Evolutionary conservation across 2,329 filamentous ascomycete genomes (phyloP).

Genomic region (Fusarium nygamai): DNA sequence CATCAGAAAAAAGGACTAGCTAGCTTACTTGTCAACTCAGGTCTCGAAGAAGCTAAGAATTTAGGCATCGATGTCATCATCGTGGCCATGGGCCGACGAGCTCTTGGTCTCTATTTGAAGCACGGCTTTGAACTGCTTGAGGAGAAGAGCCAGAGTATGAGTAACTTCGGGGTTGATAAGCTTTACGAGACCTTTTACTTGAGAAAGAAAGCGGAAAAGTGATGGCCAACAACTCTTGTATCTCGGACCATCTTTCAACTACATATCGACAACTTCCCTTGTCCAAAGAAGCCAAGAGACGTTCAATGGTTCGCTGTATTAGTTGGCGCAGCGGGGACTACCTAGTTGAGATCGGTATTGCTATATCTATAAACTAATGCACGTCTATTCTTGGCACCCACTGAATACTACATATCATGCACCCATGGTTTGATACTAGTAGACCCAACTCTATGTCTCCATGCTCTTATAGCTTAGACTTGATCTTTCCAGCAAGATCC

Average conservation of each 20-base stretch:
- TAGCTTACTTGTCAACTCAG: slow-evolving; percentile 36
- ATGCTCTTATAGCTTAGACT: slow-evolving; percentile 1
- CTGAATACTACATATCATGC: neutral
- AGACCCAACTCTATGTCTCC: too few relatives aligned
- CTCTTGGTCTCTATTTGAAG: slow-evolving; percentile 29
- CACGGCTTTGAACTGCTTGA: slow-evolving; percentile 29
- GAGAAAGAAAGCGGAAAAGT: neutral
- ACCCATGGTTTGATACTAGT: neutral
- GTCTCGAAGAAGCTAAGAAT: slow-evolving; percentile 26
- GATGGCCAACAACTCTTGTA: neutral
- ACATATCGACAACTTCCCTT: neutral
- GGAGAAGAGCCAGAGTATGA: slow-evolving; percentile 4
- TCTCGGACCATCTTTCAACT: neutral
- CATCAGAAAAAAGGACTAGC: slow-evolving; percentile 35
- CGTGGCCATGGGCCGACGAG: slow-evolving; percentile 30
- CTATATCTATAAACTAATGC: neutral
- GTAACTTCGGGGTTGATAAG: neutral
- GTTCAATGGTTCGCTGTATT: neutral
- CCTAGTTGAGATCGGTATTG: neutral
- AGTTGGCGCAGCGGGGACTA: neutral
- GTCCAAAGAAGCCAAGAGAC: neutral
- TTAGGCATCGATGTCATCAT: slow-evolving; percentile 29
- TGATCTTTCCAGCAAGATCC: neutral
- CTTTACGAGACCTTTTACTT: slow-evolving; percentile 29
- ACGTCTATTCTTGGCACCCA: neutral